phyloP scores from a whole-genome alignment of 805 yeast genomes.

The Myxozyma sirexii region DNA sequence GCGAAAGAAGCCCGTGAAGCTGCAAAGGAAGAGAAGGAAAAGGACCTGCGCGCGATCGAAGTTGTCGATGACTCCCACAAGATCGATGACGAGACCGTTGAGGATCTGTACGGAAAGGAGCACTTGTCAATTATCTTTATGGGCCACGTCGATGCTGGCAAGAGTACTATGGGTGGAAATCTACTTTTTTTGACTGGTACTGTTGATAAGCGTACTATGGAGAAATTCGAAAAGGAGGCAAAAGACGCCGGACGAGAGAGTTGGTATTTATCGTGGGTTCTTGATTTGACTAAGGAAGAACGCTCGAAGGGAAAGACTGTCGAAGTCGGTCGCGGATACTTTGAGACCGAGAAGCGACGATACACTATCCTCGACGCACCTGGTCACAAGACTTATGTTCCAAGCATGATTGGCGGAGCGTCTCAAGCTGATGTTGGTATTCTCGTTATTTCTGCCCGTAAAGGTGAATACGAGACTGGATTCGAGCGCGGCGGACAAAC shows the following conservation, averaged over 20 bases:
- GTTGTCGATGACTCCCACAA: slow-evolving; percentile 74
- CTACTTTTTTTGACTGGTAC: slow-evolving; percentile 90
- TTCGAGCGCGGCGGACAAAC: slow-evolving; percentile 99
- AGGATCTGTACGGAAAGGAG: slow-evolving; percentile 94
- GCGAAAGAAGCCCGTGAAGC: slow-evolving; percentile 31
- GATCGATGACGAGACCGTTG: slow-evolving; percentile 82
- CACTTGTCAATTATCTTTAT: slow-evolving; percentile 95
- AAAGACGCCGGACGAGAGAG: slow-evolving; percentile 99
- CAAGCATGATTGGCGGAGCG: slow-evolving; percentile 99
- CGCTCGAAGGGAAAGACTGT: slow-evolving; percentile 98
- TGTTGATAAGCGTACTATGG: slow-evolving; percentile 97
- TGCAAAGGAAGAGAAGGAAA: slow-evolving; percentile 25
- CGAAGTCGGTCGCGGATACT: slow-evolving; percentile 96
- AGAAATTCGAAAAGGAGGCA: slow-evolving; percentile 97
- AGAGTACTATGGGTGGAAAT: slow-evolving; percentile 99
- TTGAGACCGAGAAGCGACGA: slow-evolving; percentile 97
- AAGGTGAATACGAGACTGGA: slow-evolving; percentile 99
- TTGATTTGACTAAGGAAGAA: slow-evolving; percentile 99
- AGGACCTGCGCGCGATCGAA: slow-evolving; percentile 48
- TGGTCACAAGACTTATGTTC: slow-evolving; percentile 98
- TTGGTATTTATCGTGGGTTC: slow-evolving; percentile 99
- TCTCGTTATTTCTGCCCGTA: slow-evolving; percentile 95
- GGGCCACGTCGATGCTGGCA: slow-evolving; percentile 99
- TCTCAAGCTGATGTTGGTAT: slow-evolving; percentile 99
- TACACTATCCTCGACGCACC: slow-evolving; percentile 99